Percentiles rank a stretch among this genome's conserved stretches.
Evolutionary conservation across 176 grass and related monocot genomes (phyloP).

Genomic region (Saccharum spontaneum): DNA sequence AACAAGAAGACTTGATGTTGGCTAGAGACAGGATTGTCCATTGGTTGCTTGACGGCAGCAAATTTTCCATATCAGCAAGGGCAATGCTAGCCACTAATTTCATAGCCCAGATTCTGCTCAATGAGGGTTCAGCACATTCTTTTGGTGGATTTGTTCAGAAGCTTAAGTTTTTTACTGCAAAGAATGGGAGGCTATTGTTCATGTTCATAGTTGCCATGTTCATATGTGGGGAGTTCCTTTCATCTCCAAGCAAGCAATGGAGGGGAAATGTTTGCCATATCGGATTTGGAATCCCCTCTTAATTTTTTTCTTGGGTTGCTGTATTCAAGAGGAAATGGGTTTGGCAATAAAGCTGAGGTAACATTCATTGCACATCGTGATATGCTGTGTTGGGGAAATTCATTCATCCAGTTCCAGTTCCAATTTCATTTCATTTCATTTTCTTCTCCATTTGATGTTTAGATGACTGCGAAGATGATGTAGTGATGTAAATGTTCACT

Average conservation of each 20-base stretch:
- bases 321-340: slow-evolving; percentile 46
- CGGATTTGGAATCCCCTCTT: slow-evolving; percentile 28
- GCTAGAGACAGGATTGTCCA: slow-evolving; percentile 10
- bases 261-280: slow-evolving; percentile 14
- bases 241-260: slow-evolving; percentile 46
- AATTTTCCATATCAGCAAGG: slow-evolving; percentile 9
- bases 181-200: slow-evolving; percentile 26
- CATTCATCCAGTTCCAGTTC: slow-evolving; percentile 9
- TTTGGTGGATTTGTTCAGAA: slow-evolving; percentile 27
- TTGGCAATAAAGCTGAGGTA: slow-evolving; percentile 71
- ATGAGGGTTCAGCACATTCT: slow-evolving; percentile 40
- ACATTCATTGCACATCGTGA: slow-evolving; percentile 46
- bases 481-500: slow-evolving; percentile 14
- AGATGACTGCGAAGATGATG: neutral
- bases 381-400: neutral
- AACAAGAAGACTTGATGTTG: slow-evolving; percentile 20
- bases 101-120: slow-evolving; percentile 19
- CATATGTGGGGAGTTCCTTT: slow-evolving; percentile 25
- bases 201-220: slow-evolving; percentile 52
- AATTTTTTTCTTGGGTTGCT: slow-evolving; percentile 47
- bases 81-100: neutral
- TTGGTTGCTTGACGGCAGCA: slow-evolving; percentile 28
- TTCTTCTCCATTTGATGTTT: slow-evolving; percentile 15
- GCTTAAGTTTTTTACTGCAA: slow-evolving; percentile 11
- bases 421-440: slow-evolving; percentile 15